Conservation (phyloP, 331 rosid genomes). For the Quercus tomentella region DNA sequence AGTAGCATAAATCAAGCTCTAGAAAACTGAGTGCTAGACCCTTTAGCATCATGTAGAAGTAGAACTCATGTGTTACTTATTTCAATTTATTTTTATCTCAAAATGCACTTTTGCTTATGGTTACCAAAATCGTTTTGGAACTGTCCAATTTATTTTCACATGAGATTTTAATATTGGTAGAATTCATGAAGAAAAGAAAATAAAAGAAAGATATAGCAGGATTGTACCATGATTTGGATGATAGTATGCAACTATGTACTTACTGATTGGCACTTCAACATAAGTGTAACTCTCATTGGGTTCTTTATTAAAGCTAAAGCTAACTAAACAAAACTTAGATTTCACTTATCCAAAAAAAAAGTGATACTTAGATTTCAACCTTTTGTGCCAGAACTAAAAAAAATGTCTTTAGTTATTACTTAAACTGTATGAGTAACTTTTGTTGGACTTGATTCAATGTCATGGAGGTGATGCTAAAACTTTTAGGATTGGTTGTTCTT, state of each 20-base stretch:
- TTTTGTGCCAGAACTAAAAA: too few relatives aligned
- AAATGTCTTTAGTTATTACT: too few relatives aligned
- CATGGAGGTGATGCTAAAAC: neutral
- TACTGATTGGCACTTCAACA: neutral
- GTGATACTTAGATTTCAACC: too few relatives aligned
- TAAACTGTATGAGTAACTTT: neutral
- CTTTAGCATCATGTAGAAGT: too few relatives aligned
- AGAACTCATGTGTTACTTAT: too few relatives aligned
- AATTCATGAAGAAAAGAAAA: constrained; percentile 2
- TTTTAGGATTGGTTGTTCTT: neutral
- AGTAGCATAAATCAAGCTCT: too few relatives aligned
- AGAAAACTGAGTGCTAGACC: too few relatives aligned
- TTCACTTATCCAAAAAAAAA: neutral
- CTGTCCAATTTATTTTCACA: too few relatives aligned
- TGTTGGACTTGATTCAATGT: neutral
- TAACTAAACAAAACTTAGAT: neutral
- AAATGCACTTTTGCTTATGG: too few relatives aligned
- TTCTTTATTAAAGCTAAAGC: neutral
- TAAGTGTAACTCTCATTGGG: neutral
- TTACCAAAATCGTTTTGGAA: too few relatives aligned
- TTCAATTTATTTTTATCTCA: too few relatives aligned
- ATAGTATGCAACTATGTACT: neutral
- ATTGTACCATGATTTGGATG: constrained; percentile 27
- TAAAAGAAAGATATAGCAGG: constrained; percentile 8
- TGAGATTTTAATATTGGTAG: too few relatives aligned